Evolutionary conservation across 768 basidiomycete species (phyloP).

Genomic region (Boletus barrowsii): DNA sequence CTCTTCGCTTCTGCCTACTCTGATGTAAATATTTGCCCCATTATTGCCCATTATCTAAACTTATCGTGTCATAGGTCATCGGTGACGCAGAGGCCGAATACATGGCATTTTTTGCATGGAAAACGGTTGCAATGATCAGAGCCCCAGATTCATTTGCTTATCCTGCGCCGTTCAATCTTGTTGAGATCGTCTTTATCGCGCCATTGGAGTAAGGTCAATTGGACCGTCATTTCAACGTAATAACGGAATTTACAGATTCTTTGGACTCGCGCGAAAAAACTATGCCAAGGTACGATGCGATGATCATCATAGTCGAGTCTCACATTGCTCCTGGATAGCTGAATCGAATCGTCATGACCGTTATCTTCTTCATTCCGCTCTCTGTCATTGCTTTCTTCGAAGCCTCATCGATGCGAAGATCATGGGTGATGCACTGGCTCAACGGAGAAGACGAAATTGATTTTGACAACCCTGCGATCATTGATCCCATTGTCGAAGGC

Average conservation of each 20-base stretch:
- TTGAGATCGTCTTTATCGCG: constrained; percentile 76
- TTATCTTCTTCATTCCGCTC: constrained; percentile 81
- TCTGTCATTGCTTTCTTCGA: constrained; percentile 74
- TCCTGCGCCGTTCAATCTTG: constrained; percentile 89
- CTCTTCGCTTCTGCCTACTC: constrained; percentile 90
- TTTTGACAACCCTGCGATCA: constrained; percentile 48
- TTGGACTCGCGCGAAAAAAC: constrained; percentile 42
- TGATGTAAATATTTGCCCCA: constrained; percentile 53
- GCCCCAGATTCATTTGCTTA: constrained; percentile 82
- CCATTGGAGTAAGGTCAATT: constrained; percentile 73
- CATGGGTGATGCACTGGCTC: constrained; percentile 72
- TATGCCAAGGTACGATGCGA: constrained; percentile 54
- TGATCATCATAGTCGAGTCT: neutral
- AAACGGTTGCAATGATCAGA: constrained; percentile 81
- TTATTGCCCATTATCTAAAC: neutral
- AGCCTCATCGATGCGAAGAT: constrained; percentile 49
- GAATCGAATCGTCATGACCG: constrained; percentile 75
- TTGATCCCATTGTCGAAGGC: constrained; percentile 60
- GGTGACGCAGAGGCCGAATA: constrained; percentile 88
- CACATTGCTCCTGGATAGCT: constrained; percentile 39
- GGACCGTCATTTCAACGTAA: neutral
- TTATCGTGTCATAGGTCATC: constrained; percentile 51
- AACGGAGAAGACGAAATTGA: constrained; percentile 55
- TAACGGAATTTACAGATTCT: constrained; percentile 33
- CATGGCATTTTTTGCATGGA: constrained; percentile 84